A percentile compares a stretch with the other conserved stretches of the same genome.
Evolutionary conservation across 2,329 filamentous ascomycete genomes (phyloP).

Genomic region (Remersonia thermophila): DNA sequence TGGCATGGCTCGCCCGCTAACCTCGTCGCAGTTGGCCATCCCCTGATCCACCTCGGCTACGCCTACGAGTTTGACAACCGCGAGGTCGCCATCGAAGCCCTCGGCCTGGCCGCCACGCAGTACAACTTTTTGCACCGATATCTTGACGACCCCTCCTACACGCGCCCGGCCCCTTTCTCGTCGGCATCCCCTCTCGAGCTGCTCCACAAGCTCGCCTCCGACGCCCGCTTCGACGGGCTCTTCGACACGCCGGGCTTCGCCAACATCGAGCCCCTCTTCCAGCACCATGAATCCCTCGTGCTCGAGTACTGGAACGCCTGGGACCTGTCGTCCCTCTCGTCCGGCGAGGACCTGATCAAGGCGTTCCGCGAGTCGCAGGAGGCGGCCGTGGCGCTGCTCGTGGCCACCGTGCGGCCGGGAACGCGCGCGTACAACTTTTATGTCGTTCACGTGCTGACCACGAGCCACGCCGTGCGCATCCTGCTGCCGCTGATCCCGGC

Average conservation of each 20-base stretch:
- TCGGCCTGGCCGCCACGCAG: constrained; percentile 52
- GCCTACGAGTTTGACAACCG: constrained; percentile 78
- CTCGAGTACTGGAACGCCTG: constrained; percentile 89
- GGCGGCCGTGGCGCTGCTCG: constrained; percentile 47
- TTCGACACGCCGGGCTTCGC: constrained; percentile 45
- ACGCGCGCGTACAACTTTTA: constrained; percentile 70
- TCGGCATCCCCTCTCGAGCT: constrained; percentile 57
- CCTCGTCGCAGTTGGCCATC: constrained; percentile 57
- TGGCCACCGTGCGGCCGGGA: constrained; percentile 45
- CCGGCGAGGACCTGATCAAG: constrained; percentile 42
- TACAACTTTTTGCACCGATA: constrained; percentile 52
- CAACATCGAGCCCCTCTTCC: constrained; percentile 58
- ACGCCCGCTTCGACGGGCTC: constrained; percentile 57
- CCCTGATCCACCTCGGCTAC: constrained; percentile 90
- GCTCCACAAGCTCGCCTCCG: constrained; percentile 53
- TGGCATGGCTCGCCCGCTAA: constrained; percentile 17
- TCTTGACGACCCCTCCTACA: constrained; percentile 61
- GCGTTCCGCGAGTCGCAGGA: constrained; percentile 65
- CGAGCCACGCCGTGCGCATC: constrained; percentile 78
- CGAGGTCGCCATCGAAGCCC: constrained; percentile 78
- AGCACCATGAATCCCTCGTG: constrained; percentile 54
- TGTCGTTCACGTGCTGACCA: constrained; percentile 68
- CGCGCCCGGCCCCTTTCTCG: constrained; percentile 46
- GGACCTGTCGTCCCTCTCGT: constrained; percentile 37
- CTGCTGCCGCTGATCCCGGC: constrained; percentile 65